Base-by-base conservation (phyloP, 768 basidiomycete genomes). In the Trametes cinnabarina region DNA sequence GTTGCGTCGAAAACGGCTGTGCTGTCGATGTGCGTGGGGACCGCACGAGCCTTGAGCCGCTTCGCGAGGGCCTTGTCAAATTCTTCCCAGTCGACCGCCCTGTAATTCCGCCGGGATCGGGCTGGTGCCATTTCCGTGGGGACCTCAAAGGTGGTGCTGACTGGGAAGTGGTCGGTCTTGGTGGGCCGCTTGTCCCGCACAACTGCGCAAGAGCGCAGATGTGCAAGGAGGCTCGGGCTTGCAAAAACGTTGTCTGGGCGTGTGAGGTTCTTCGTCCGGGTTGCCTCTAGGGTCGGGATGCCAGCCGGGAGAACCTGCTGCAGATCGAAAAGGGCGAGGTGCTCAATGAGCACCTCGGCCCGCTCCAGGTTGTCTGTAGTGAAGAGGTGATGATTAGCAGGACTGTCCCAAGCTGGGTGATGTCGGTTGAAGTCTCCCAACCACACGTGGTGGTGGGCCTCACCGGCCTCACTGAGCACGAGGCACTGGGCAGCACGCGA, bases 201-300 rank as follows among this genome's bases (percentile, higher is more conserved):
- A 1, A 67, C 66, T 11, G 68, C 41, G 62, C 78, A 80, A 7
- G 47, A 3, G 7, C 71, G 56, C 2, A 77, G 46, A 0, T 25
- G 11, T 2, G 71, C 63, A 0, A 52, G 20, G 0, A 73, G 40
- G 2, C 51, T 40, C 0, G 44, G 30, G 2, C 72, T 60, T 25
- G 63, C 57, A 55, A 76, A 82, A 0, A 82, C 73, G 50, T 82
- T 82, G 67, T 82, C 77, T 0, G 72, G 70, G 9, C 74, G 51
- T 5, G 75, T 74, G 49, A 66, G 69, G 53, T 76, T 78, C 19
- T 73, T 71, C 0, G 76, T 69, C 0, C 32, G 47, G 0, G 39
- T 44, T 0, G 72, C 65, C n/a, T 72, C 40, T 0, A 82, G 68
- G 0, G 76, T 83, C 0, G 77, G 77, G 0, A 68, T 65, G 1